Percentiles rank a stretch among this genome's conserved stretches.
phyloP scores from a whole-genome alignment of 352 stramenopile genomes.

The Phytophthora hibernalis region DNA sequence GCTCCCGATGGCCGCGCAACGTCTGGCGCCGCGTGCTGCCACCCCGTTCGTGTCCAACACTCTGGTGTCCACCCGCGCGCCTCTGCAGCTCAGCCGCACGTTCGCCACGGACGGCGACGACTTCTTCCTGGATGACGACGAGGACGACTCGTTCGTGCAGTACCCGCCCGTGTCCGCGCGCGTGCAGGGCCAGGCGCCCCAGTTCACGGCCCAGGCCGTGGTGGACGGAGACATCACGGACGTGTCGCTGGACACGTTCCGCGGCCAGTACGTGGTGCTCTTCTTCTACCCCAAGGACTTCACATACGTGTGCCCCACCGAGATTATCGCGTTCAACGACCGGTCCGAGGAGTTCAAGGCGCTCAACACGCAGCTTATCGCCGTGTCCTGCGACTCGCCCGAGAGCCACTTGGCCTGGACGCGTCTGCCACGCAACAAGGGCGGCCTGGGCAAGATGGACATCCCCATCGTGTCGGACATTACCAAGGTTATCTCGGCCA shows the following conservation, averaged over 20 bases:
- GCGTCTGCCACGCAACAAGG: constrained; percentile 88
- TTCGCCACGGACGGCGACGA: constrained; percentile 66
- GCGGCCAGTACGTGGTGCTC: constrained; percentile 90
- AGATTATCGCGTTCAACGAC: constrained; percentile 93
- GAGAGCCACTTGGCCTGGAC: constrained; percentile 93
- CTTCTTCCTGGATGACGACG: constrained; percentile 71
- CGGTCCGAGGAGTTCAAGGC: constrained; percentile 81
- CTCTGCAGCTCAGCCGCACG: constrained; percentile 30
- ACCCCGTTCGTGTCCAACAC: constrained; percentile 21
- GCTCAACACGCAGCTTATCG: constrained; percentile 90
- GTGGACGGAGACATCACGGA: constrained; percentile 87
- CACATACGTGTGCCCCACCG: constrained; percentile 91
- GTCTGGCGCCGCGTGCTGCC: constrained; percentile 12
- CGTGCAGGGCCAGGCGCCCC: constrained; percentile 71
- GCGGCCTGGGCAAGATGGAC: constrained; percentile 92
- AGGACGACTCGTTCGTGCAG: constrained; percentile 83
- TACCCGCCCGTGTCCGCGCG: constrained; percentile 68
- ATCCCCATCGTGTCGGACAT: constrained; percentile 95
- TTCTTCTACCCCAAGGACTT: constrained; percentile 95
- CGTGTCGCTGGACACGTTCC: constrained; percentile 83
- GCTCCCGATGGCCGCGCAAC: constrained; percentile 13
- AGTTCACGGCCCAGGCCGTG: constrained; percentile 80
- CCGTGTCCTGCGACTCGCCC: constrained; percentile 90
- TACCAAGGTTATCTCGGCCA: constrained; percentile 91
- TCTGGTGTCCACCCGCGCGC: not conserved